Conservation (phyloP, 495 filamentous ascomycete species). For the Amniculicola lignicola region DNA sequence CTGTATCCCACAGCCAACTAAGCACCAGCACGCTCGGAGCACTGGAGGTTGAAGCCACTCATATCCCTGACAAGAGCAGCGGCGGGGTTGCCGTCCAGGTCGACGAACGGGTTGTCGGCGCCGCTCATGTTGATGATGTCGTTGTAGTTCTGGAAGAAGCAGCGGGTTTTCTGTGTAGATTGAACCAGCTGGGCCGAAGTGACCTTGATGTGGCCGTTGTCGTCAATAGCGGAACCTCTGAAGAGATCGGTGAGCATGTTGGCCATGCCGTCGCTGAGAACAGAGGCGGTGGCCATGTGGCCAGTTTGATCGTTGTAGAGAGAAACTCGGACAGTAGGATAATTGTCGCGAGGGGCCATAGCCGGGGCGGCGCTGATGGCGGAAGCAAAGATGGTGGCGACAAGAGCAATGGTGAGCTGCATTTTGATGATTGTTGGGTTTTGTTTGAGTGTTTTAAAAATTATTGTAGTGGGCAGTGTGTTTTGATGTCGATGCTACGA, state of each 20-base stretch:
- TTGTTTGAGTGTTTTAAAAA: neutral
- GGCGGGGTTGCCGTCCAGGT: neutral
- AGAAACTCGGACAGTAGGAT: neutral
- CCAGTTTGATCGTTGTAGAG: conserved; percentile 5
- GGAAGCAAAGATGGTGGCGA: conserved; percentile 1
- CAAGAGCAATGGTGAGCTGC: conserved; percentile 5
- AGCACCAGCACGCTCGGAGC: too few relatives aligned
- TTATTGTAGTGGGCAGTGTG: neutral
- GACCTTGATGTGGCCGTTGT: neutral
- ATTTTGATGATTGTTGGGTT: neutral
- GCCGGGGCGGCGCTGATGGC: conserved; percentile 5
- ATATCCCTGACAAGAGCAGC: neutral
- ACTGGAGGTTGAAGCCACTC: conserved; percentile 13
- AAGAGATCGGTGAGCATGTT: conserved; percentile 11
- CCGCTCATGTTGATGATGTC: conserved; percentile 7
- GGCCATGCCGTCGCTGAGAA: conserved; percentile 6
- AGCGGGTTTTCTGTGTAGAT: neutral
- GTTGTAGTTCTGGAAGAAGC: conserved; percentile 14
- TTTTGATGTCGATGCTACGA: neutral
- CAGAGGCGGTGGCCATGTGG: neutral
- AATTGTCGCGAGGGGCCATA: neutral
- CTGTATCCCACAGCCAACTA: too few relatives aligned
- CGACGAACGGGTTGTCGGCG: neutral
- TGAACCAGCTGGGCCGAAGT: conserved; percentile 7
- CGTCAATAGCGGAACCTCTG: neutral